These are phyloP conservation scores for Kwoniella sp. DNA, from an alignment of 768 basidiomycete genomes.

Conservation along the genomic window DNA sequence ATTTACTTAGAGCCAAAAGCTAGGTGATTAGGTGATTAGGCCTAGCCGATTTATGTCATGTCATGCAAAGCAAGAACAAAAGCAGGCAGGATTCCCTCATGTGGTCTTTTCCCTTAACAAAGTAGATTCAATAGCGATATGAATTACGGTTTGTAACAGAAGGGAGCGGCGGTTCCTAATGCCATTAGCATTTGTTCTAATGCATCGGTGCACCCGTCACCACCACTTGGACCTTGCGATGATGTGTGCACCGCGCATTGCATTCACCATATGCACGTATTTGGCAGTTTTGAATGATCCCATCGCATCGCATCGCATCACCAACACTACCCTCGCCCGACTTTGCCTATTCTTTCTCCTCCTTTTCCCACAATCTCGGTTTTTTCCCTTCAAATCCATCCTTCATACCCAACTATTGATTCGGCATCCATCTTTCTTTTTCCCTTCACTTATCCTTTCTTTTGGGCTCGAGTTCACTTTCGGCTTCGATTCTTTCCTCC, in stretches of 20 bases:
- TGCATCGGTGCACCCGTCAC: background rate
- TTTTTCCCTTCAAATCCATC: background rate
- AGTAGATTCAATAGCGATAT: no score
- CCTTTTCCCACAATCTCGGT: conserved; percentile 1
- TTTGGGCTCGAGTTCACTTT: background rate
- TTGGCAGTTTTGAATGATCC: background rate
- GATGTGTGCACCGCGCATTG: no score
- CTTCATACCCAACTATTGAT: background rate
- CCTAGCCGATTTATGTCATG: no score
- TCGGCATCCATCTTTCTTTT: background rate
- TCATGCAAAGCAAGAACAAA: no score
- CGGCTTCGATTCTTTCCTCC: background rate
- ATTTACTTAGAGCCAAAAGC: no score
- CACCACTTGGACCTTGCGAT: no score
- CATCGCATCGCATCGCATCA: conserved; percentile 1
- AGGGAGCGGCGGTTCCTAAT: background rate
- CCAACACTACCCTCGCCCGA: background rate
- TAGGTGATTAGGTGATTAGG: no score
- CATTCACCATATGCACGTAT: no score
- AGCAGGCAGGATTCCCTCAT: no score
- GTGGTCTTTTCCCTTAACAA: no score
- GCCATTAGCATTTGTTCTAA: background rate
- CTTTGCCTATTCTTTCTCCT: background rate
- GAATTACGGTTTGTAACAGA: background rate
- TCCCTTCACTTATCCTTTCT: background rate